A percentile compares a stretch with the other conserved stretches of the same genome.
These are phyloP conservation scores for Linum tenue DNA, from an alignment of 345 rosid species.

Conservation along the genomic window DNA sequence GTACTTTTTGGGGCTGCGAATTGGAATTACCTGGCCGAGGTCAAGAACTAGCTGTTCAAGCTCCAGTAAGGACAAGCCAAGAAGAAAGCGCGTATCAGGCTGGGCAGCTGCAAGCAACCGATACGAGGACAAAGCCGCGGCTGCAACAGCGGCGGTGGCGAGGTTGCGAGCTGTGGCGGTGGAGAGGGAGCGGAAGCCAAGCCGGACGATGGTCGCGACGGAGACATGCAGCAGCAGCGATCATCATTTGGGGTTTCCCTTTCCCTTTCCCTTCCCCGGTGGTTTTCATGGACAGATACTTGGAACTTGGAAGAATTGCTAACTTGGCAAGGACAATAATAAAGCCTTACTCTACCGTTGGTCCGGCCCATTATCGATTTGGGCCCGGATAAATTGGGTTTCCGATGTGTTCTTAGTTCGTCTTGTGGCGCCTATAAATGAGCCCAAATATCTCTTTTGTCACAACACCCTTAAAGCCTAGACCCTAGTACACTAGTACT, in stretches of 20 bases:
- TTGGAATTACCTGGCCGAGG: conserved; percentile 56
- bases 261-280: not conserved
- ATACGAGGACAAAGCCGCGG: conserved; percentile 7
- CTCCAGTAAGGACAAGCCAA: conserved; percentile 84
- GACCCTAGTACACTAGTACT: too few species aligned
- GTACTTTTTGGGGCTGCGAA: not conserved
- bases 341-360: too few species aligned
- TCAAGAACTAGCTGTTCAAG: conserved; percentile 75
- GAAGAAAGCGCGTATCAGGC: conserved; percentile 58
- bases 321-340: not conserved
- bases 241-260: conserved; percentile 11
- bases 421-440: too few species aligned
- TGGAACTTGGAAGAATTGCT: not conserved
- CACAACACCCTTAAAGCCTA: too few species aligned
- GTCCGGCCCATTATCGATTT: too few species aligned
- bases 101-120: conserved; percentile 31
- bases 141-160: conserved; percentile 9
- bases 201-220: conserved; percentile 37
- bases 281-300: not conserved
- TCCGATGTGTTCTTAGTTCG: too few species aligned
- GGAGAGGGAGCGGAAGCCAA: conserved; percentile 24
- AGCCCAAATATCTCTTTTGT: too few species aligned
- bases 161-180: conserved; percentile 26
- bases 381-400: too few species aligned
- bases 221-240: conserved; percentile 42